Percentiles rank a stretch among this genome's conserved stretches.
phyloP scores from a whole-genome alignment of 2,329 filamentous ascomycete genomes.

The Trichoderma simmonsii region DNA sequence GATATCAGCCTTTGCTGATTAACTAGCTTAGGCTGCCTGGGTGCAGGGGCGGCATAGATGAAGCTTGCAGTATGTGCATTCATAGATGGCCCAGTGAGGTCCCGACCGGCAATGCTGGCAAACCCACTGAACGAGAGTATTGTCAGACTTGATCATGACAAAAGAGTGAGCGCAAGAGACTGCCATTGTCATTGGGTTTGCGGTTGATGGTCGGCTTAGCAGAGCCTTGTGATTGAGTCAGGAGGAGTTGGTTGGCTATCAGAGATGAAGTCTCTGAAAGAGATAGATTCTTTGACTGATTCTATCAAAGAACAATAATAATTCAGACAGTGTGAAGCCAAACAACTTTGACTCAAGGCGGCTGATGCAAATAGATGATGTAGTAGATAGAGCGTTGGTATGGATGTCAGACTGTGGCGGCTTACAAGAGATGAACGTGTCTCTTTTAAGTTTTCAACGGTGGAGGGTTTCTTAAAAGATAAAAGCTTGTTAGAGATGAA shows the following conservation, averaged over 20 bases:
- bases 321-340: not conserved
- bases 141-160: constrained; percentile 65
- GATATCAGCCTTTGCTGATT: not conserved
- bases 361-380: not conserved
- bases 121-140: constrained; percentile 61
- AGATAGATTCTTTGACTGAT: not conserved
- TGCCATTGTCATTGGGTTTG: constrained; percentile 40
- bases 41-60: constrained; percentile 61
- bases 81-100: constrained; percentile 66
- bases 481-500: not conserved
- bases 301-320: not conserved
- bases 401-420: constrained; percentile 11
- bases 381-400: not conserved
- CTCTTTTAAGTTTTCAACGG: constrained; percentile 1
- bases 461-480: not conserved
- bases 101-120: constrained; percentile 63
- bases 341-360: not conserved
- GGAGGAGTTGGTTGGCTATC: not conserved
- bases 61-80: constrained; percentile 66
- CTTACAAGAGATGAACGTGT: constrained; percentile 7
- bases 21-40: constrained; percentile 32
- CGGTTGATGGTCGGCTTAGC: not conserved
- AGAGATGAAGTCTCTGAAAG: not conserved
- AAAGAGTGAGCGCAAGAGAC: constrained; percentile 60
- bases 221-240: not conserved